phyloP scores from a whole-genome alignment of 1,284 basidiomycete species.

The Fomitopsis schrenkii region DNA sequence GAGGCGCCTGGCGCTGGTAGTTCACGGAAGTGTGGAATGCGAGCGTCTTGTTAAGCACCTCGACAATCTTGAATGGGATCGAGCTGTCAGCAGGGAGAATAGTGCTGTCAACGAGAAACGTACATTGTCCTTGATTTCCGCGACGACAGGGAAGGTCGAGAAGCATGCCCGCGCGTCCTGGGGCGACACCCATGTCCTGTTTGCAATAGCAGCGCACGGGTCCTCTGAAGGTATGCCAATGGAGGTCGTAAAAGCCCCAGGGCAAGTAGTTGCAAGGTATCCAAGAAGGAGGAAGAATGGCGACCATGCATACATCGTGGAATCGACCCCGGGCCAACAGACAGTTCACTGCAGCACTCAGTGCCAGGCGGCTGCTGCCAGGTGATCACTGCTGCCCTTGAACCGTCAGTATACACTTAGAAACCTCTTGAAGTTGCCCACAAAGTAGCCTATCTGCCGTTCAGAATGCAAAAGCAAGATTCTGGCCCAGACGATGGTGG shows the following conservation, averaged over 20 bases:
- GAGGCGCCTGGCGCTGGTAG: slow-evolving; percentile 50
- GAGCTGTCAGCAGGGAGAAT: slow-evolving; percentile 8
- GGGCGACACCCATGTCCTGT: slow-evolving; percentile 50
- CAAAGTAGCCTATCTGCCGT: no score
- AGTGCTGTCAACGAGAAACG: slow-evolving; percentile 10
- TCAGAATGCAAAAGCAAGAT: no score
- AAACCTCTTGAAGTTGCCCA: no score
- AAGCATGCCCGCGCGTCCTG: slow-evolving; percentile 47
- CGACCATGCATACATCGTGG: neutral
- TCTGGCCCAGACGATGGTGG: no score
- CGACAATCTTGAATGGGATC: slow-evolving; percentile 35
- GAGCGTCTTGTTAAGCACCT: slow-evolving; percentile 54
- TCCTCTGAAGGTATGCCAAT: slow-evolving; percentile 21
- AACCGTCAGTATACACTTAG: no score
- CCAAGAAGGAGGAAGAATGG: neutral
- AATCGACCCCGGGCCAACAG: no score
- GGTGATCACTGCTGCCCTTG: no score
- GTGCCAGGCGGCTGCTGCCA: no score
- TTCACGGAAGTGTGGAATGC: slow-evolving; percentile 59
- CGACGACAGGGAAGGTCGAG: slow-evolving; percentile 40
- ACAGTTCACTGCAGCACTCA: no score
- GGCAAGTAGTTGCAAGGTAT: neutral
- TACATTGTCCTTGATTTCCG: slow-evolving; percentile 44
- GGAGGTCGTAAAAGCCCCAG: neutral
- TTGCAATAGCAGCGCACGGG: slow-evolving; percentile 47